A percentile compares a stretch with the other conserved stretches of the same genome.
Evolutionary conservation across 768 basidiomycete species (phyloP).

Genomic region (Pleurotus cornucopiae): DNA sequence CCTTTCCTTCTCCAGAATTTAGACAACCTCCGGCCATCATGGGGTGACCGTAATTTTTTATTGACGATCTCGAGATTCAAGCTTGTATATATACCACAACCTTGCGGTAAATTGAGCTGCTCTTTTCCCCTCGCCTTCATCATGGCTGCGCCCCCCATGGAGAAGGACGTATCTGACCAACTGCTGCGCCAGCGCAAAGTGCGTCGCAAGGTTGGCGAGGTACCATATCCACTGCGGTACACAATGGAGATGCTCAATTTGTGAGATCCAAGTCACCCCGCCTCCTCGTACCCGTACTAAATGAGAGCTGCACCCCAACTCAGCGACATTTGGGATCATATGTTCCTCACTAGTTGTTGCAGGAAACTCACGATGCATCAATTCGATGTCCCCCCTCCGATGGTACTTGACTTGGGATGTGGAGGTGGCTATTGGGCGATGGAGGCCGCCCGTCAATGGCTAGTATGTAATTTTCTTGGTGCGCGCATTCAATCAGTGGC

Average conservation of each 20-base stretch:
- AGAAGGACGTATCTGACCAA: conserved; percentile 43
- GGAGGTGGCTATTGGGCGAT: conserved; percentile 70
- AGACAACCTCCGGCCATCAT: conserved; percentile 22
- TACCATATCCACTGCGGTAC: conserved; percentile 55
- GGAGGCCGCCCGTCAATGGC: conserved; percentile 65
- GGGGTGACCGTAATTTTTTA: conserved; percentile 12
- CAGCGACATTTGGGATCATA: conserved; percentile 71
- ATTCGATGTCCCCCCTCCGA: conserved; percentile 44
- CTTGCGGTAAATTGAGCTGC: conserved; percentile 11
- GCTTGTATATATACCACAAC: conserved; percentile 6
- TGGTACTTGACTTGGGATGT: conserved; percentile 67
- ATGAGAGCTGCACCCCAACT: not conserved
- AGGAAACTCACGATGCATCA: conserved; percentile 49
- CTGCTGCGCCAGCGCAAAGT: conserved; percentile 35
- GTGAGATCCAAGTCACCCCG: conserved; percentile 31
- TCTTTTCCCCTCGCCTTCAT: conserved; percentile 14
- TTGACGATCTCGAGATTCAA: conserved; percentile 15
- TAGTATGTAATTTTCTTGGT: conserved; percentile 32
- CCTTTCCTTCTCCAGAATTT: conserved; percentile 13
- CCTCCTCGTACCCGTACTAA: too few relatives aligned
- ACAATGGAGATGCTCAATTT: conserved; percentile 46
- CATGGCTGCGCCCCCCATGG: conserved; percentile 17
- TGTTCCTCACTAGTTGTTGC: conserved; percentile 52
- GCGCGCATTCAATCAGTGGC: conserved; percentile 6
- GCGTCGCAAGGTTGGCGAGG: conserved; percentile 41